Percentiles rank a stretch among this genome's conserved stretches.
These are phyloP conservation scores for Exidia glandulosa DNA, from an alignment of 768 basidiomycete species.

Conservation along the genomic window DNA sequence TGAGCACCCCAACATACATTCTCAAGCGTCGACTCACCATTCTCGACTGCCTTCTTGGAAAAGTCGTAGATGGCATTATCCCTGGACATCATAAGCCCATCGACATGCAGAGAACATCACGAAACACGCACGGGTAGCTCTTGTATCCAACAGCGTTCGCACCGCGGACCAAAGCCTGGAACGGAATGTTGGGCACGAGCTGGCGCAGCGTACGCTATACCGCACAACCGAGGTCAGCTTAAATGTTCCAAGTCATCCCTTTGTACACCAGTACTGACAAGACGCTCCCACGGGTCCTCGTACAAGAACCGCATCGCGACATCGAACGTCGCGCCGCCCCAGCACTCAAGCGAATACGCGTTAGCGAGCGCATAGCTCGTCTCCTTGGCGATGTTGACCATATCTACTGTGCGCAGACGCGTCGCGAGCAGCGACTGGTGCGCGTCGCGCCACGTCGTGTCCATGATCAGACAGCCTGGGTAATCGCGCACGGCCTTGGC, in stretches of 20 bases:
- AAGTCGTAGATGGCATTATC: constrained; percentile 99
- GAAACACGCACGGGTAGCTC: constrained; percentile 72
- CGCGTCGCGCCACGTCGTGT: constrained; percentile 99
- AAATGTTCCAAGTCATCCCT: not conserved
- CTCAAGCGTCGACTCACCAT: constrained; percentile 35
- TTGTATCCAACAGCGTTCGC: constrained; percentile 99
- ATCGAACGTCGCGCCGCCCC: constrained; percentile 99
- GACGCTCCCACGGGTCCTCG: constrained; percentile 98
- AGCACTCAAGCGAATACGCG: constrained; percentile 94
- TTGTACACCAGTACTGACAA: constrained; percentile 38
- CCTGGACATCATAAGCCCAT: constrained; percentile 26
- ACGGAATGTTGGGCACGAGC: constrained; percentile 95
- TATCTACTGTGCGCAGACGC: constrained; percentile 89
- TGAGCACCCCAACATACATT: not conserved
- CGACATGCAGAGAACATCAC: not conserved
- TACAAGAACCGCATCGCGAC: constrained; percentile 99
- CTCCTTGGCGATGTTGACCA: constrained; percentile 97
- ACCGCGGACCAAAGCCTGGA: constrained; percentile 96
- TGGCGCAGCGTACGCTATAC: constrained; percentile 77
- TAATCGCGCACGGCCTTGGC: constrained; percentile 96
- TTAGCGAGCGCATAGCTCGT: constrained; percentile 91
- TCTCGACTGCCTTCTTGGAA: constrained; percentile 99
- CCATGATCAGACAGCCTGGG: constrained; percentile 91
- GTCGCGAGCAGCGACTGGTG: constrained; percentile 97
- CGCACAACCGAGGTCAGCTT: not conserved